These are phyloP conservation scores for Ascochyta clinopodiicola DNA, from an alignment of 2,329 filamentous ascomycete species.

Conservation along the genomic window DNA sequence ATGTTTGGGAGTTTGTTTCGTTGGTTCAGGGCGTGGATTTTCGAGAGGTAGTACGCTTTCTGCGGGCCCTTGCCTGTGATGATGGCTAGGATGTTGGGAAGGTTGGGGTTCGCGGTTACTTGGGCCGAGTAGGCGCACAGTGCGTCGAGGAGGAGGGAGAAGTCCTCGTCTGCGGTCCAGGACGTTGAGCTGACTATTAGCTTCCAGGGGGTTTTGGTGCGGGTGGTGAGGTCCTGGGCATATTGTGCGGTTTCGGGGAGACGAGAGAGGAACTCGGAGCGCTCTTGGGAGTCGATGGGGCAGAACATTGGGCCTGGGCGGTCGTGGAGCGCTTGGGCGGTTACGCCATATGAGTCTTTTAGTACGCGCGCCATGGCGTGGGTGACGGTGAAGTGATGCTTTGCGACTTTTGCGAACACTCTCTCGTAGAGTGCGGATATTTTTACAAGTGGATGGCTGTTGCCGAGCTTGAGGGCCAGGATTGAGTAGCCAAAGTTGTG, in stretches of 20 bases:
- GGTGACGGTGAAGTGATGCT: constrained; percentile 85
- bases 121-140: constrained; percentile 73
- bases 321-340: constrained; percentile 68
- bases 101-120: constrained; percentile 53
- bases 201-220: constrained; percentile 61
- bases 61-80: constrained; percentile 95
- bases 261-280: constrained; percentile 65
- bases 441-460: constrained; percentile 74
- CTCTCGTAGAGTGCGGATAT: constrained; percentile 81
- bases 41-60: constrained; percentile 74
- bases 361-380: constrained; percentile 84
- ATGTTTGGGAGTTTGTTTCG: constrained; percentile 72
- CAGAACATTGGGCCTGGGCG: constrained; percentile 83
- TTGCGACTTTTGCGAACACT: constrained; percentile 70
- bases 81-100: constrained; percentile 78
- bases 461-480: constrained; percentile 70
- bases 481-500: constrained; percentile 99
- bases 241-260: constrained; percentile 70
- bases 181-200: constrained; percentile 92
- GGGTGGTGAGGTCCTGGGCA: constrained; percentile 60
- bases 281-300: constrained; percentile 61
- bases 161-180: constrained; percentile 97
- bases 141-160: constrained; percentile 83
- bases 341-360: constrained; percentile 69
- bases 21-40: constrained; percentile 67